Base-by-base conservation (phyloP, 305 asterid genomes). In the Plantago coronopus region DNA sequence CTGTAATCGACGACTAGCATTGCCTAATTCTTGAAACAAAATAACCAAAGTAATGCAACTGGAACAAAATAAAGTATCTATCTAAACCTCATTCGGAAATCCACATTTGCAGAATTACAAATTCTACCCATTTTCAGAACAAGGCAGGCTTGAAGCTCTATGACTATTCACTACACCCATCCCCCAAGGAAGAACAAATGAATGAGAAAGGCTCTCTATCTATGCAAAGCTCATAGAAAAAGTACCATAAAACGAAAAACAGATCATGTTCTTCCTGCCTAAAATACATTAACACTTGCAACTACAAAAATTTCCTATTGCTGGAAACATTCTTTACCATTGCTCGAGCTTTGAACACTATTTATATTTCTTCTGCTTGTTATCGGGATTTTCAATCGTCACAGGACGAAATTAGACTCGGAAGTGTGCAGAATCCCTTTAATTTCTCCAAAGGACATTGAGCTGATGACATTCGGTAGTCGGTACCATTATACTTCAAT, bases 281-380 rank as follows among this genome's bases (percentile, higher is more conserved):
- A 83, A 25, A 64, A 75, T 51, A 79, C 74, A 80, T 72, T 78
- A 72, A 74, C 66, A 69, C 69, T 76, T 81, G 75, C 83, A 81
- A 69, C 96, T 87, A 85, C 96, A 80, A 79, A 89, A 83, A 66
- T 76, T 82, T 75, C 81, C 93, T 79, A 69, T 67, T 64, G 43
- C 75, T 65, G 72, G 64, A 72, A 73, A 73, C 67, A 63, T 61
- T 53, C 68, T 48, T 48, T 54, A 62, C 67, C 75, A 61, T 64
- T 68, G 66, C 78, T 37, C 48, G 63, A 79, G 71, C 78, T 57
- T 64, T 67, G 58, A 29, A 57, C 16, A 54, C 37, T 54, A 21
- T 53, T 25, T 63, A 57, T 67, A 31, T 53, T 53, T 62, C 66
- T 63, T 56, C 66, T 72, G 59, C 60, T 53, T 40, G 46, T 27